Evolutionary conservation across 495 filamentous ascomycete genomes (phyloP).

Genomic region (Geopyxis carbonaria): DNA sequence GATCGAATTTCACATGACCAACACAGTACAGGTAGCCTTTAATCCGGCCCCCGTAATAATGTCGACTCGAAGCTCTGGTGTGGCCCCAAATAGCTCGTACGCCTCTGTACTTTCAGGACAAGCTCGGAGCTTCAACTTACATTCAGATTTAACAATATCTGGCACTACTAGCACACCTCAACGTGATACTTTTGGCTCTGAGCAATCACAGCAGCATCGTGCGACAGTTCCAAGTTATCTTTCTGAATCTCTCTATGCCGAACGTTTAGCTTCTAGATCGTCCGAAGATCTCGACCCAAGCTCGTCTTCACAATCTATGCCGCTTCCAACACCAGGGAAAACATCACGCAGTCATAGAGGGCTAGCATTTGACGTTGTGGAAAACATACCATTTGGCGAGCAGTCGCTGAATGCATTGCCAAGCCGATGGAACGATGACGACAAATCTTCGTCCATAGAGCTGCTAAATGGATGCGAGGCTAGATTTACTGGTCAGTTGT

Average conservation of each 20-base stretch:
- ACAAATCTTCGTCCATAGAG: conserved; percentile 60
- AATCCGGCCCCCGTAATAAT: conserved; percentile 18
- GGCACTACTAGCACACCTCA: conserved; percentile 32
- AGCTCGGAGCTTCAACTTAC: conserved; percentile 21
- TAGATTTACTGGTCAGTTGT: conserved; percentile 39
- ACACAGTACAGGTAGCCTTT: conserved; percentile 20
- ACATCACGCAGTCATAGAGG: conserved; percentile 61
- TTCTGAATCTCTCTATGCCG: conserved; percentile 22
- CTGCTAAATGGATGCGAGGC: conserved; percentile 65
- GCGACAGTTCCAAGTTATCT: conserved; percentile 23
- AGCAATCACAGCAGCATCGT: conserved; percentile 12
- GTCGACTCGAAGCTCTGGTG: conserved; percentile 24
- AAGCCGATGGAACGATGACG: conserved; percentile 61
- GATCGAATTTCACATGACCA: conserved; percentile 23
- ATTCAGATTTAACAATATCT: conserved; percentile 6
- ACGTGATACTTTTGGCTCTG: conserved; percentile 4
- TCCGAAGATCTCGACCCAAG: conserved; percentile 28
- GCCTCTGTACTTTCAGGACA: conserved; percentile 64
- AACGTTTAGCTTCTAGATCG: conserved; percentile 17
- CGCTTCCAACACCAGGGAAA: conserved; percentile 33
- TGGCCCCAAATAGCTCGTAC: conserved; percentile 40
- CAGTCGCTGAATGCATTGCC: conserved; percentile 52
- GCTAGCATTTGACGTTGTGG: conserved; percentile 71
- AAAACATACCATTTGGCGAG: conserved; percentile 47
- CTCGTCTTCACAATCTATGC: conserved; percentile 37